phyloP scores from a whole-genome alignment of 345 rosid species.

The Citrus australasica region DNA sequence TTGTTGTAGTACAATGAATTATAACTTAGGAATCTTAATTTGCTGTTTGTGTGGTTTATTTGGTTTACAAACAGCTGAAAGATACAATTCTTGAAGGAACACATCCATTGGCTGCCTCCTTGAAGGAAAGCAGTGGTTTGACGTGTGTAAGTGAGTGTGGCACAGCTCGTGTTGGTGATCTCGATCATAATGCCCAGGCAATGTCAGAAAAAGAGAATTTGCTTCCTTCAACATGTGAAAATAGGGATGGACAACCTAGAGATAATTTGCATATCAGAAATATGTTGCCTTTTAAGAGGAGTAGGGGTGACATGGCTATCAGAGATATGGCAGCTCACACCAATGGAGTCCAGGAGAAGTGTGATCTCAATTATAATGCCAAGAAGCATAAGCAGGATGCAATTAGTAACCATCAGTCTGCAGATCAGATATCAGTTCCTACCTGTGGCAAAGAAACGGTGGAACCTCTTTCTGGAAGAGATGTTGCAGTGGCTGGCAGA shows the following conservation, averaged over 20 bases:
- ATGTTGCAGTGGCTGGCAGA: conserved; percentile 1
- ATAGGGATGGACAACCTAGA: conserved; percentile 13
- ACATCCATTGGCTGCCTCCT: conserved; percentile 26
- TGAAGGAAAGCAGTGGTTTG: conserved; percentile 37
- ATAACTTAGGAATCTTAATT: not conserved
- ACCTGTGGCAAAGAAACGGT: not conserved
- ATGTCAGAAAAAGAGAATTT: conserved; percentile 18
- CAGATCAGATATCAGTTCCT: conserved; percentile 6
- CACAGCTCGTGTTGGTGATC: not conserved
- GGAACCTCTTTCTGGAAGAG: conserved; percentile 10
- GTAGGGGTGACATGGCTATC: conserved; percentile 15
- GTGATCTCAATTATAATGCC: conserved; percentile 12
- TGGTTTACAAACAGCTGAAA: conserved; percentile 42
- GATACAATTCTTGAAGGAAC: conserved; percentile 31
- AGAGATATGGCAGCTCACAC: conserved; percentile 14
- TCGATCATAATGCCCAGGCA: conserved; percentile 4
- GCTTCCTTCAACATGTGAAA: conserved; percentile 17
- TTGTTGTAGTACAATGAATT: not conserved
- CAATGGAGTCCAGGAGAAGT: conserved; percentile 8
- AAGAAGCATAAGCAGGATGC: conserved; percentile 36
- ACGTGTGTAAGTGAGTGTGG: conserved; percentile 9
- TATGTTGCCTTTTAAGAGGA: conserved; percentile 30
- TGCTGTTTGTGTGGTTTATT: not conserved
- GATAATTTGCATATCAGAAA: conserved; percentile 5
- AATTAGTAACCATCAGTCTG: not conserved